Conservation (phyloP, 352 stramenopile genomes). For the Pythium myriotylum region DNA sequence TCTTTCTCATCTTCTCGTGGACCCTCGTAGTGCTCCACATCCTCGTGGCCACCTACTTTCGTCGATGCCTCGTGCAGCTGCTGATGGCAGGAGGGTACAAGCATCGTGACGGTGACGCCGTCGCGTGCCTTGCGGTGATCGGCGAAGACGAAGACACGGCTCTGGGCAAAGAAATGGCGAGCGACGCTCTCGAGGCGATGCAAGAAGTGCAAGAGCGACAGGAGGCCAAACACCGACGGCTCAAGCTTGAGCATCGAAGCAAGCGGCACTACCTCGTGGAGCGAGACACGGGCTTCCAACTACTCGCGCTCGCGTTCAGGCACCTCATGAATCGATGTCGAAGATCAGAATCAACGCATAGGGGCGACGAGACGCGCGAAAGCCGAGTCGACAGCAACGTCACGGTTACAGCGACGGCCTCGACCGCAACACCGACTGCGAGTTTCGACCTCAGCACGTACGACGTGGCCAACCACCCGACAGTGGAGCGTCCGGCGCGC, state of each 20-base stretch:
- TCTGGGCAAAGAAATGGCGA: constrained; percentile 23
- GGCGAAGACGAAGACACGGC: constrained; percentile 23
- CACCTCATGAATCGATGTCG: not conserved
- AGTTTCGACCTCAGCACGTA: constrained; percentile 20
- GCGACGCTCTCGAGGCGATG: constrained; percentile 34
- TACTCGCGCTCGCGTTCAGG: constrained; percentile 14
- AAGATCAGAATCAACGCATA: not conserved
- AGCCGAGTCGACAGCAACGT: not conserved
- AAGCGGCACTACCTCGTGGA: constrained; percentile 9
- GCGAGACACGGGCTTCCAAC: constrained; percentile 36
- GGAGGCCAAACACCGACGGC: constrained; percentile 17
- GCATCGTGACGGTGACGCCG: not conserved
- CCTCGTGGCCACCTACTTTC: constrained; percentile 44
- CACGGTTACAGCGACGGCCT: not conserved
- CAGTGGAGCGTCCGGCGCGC: constrained; percentile 26
- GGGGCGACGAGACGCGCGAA: constrained; percentile 1
- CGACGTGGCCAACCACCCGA: constrained; percentile 18
- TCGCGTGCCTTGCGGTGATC: constrained; percentile 28
- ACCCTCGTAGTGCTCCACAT: constrained; percentile 39
- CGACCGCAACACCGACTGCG: not conserved
- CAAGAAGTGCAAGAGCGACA: constrained; percentile 24
- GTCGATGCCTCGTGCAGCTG: constrained; percentile 30
- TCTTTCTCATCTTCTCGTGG: constrained; percentile 24
- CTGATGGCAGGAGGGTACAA: constrained; percentile 34
- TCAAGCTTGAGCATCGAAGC: constrained; percentile 8